Conservation (phyloP, 1,139 yeast genomes). For the Hansenula sp. region DNA sequence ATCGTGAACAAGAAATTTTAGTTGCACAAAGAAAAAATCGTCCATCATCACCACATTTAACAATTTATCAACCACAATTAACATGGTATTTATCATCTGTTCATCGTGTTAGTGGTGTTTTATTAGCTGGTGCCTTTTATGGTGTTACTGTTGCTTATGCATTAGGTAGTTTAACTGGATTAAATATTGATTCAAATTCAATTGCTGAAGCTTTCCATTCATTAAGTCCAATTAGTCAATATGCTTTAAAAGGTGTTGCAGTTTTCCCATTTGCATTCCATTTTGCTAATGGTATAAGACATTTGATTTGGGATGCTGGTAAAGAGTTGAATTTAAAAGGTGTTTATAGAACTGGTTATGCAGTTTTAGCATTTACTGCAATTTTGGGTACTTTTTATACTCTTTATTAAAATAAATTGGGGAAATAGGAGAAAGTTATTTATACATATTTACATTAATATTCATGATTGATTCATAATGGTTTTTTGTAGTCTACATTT, state of each 20-base stretch:
- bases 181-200: conserved; percentile 53
- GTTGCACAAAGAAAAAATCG: conserved; percentile 81
- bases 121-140: conserved; percentile 75
- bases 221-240: conserved; percentile 62
- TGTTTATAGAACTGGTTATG: conserved; percentile 89
- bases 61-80: conserved; percentile 85
- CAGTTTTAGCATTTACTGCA: conserved; percentile 70
- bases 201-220: conserved; percentile 45
- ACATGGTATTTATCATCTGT: conserved; percentile 76
- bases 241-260: conserved; percentile 61
- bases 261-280: conserved; percentile 89
- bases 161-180: conserved; percentile 58
- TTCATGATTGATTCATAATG: too few species aligned
- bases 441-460: too few species aligned
- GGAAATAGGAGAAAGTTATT: too few species aligned
- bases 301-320: conserved; percentile 88
- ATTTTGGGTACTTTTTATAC: conserved; percentile 52
- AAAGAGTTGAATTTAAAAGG: conserved; percentile 74
- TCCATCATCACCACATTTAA: conserved; percentile 88
- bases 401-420: conserved; percentile 37
- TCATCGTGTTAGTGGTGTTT: conserved; percentile 88
- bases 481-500: too few species aligned
- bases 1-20: conserved; percentile 64
- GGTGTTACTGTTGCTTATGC: conserved; percentile 75
- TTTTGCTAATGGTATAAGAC: conserved; percentile 82